Evolutionary conservation across 169 alveolate species (phyloP).

Genomic region (Perkinsus marinus): DNA sequence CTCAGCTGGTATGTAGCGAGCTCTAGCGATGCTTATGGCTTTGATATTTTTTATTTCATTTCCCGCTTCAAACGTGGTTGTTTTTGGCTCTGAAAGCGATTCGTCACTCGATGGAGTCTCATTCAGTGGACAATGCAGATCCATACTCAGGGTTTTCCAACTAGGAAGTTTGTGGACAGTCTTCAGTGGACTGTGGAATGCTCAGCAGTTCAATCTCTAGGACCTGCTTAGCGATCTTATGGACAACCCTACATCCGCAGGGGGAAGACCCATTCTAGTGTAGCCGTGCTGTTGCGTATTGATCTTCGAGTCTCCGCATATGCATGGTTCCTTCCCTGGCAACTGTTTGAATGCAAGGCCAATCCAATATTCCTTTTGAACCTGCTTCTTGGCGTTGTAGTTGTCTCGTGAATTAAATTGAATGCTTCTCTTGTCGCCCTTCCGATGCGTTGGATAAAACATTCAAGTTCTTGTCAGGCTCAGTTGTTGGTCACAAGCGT

Average conservation of each 20-base stretch:
- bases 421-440: background rate
- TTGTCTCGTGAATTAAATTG: background rate
- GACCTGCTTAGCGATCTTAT: background rate
- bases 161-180: background rate
- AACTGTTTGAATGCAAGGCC: background rate
- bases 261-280: background rate
- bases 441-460: background rate
- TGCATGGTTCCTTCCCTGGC: background rate
- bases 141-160: background rate
- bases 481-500: background rate
- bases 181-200: background rate
- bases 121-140: background rate
- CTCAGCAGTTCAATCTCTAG: background rate
- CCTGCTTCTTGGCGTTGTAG: background rate
- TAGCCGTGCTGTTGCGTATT: background rate
- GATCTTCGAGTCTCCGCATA: background rate
- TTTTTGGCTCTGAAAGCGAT: background rate
- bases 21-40: background rate
- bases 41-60: background rate
- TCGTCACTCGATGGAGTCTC: background rate
- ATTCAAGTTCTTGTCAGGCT: background rate
- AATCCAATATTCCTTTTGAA: background rate
- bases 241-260: background rate
- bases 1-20: too few species aligned
- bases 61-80: background rate